Percentiles rank a stretch among this genome's conserved stretches.
Evolutionary conservation across 2,329 filamentous ascomycete genomes (phyloP).

Genomic region (Metarhizium guizhouense): DNA sequence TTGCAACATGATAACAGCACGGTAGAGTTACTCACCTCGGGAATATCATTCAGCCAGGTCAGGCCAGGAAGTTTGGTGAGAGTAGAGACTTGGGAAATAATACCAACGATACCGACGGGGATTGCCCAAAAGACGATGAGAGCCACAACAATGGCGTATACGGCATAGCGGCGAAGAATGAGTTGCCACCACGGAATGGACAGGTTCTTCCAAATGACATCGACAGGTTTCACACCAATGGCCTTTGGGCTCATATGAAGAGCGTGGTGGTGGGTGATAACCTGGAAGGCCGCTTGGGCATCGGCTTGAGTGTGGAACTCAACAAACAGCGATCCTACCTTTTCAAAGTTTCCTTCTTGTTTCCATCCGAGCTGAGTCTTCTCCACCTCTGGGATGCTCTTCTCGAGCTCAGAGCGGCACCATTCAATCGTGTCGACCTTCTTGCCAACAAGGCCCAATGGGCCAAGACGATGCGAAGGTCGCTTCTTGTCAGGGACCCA

Average conservation of each 20-base stretch:
- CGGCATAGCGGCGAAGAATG: constrained; percentile 56
- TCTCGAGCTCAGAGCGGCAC: constrained; percentile 50
- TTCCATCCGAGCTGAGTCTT: constrained; percentile 54
- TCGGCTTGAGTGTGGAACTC: constrained; percentile 77
- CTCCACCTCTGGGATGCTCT: constrained; percentile 57
- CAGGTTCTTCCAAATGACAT: constrained; percentile 83
- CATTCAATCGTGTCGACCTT: constrained; percentile 82
- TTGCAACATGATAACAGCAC: neutral
- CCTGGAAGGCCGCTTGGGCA: constrained; percentile 79
- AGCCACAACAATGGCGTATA: constrained; percentile 57
- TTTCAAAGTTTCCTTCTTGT: constrained; percentile 48
- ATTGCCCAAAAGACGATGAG: constrained; percentile 81
- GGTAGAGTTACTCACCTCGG: constrained; percentile 28
- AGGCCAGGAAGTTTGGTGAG: constrained; percentile 62
- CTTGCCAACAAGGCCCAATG: constrained; percentile 53
- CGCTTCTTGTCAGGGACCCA: constrained; percentile 61
- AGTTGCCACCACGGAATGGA: constrained; percentile 62
- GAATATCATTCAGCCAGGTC: constrained; percentile 64
- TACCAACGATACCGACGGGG: constrained; percentile 68
- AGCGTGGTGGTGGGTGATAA: constrained; percentile 69
- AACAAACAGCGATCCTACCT: constrained; percentile 75
- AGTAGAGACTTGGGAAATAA: constrained; percentile 74
- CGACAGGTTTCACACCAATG: constrained; percentile 69
- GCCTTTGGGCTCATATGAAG: constrained; percentile 78
- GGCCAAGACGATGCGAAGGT: constrained; percentile 58